These are phyloP conservation scores for Phytophthora macrochlamydospora DNA, from an alignment of 352 stramenopile genomes.

Conservation along the genomic window DNA sequence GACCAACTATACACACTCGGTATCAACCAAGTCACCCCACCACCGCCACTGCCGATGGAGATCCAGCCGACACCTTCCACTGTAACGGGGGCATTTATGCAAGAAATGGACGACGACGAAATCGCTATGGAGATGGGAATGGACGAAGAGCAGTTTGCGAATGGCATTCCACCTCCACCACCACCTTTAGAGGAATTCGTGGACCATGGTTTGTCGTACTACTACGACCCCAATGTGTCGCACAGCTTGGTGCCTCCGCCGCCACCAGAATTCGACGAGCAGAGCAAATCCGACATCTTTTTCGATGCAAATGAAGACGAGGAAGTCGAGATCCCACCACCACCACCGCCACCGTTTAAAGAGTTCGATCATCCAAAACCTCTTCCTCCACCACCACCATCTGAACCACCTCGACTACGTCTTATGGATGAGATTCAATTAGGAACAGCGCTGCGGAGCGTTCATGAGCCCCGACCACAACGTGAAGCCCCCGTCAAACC, in stretches of 20 bases:
- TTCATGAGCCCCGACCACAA: background rate
- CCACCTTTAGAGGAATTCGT: conserved; percentile 40
- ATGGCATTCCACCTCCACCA: conserved; percentile 19
- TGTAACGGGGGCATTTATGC: conserved; percentile 58
- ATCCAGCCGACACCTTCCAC: conserved; percentile 13
- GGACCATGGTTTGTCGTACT: conserved; percentile 65
- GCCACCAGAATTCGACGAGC: conserved; percentile 27
- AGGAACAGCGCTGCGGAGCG: conserved; percentile 28
- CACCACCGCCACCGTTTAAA: conserved; percentile 17
- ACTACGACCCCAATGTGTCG: conserved; percentile 42
- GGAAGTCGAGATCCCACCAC: conserved; percentile 7
- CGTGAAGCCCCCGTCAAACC: conserved; percentile 8
- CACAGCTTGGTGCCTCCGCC: conserved; percentile 27
- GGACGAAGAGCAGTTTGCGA: conserved; percentile 20
- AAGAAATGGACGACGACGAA: conserved; percentile 65
- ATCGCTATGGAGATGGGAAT: conserved; percentile 34
- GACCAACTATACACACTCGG: conserved; percentile 6
- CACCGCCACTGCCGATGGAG: background rate
- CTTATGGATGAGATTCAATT: conserved; percentile 45
- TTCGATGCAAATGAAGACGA: conserved; percentile 26
- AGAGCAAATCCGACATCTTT: conserved; percentile 22
- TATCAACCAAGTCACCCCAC: conserved; percentile 14
- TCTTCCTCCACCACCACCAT: conserved; percentile 9
- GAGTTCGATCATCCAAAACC: conserved; percentile 16
- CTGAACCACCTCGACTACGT: conserved; percentile 6